Base-by-base conservation (phyloP, 2,329 filamentous ascomycete genomes). In the Fusarium torulosum region DNA sequence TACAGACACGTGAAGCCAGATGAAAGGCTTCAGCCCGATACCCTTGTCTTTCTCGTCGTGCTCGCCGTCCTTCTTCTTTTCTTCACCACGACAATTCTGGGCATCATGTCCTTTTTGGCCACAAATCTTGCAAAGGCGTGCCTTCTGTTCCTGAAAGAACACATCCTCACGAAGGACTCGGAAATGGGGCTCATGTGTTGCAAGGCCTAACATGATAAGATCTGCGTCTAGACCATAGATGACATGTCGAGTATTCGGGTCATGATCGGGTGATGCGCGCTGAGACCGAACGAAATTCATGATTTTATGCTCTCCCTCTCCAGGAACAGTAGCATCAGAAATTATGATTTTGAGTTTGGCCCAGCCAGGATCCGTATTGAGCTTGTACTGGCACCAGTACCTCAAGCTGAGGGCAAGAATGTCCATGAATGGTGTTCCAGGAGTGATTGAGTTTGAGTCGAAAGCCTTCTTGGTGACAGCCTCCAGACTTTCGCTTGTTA, bases 231-330 rank as follows among this genome's bases (percentile, higher is more conserved):
- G 85, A 49, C 96, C 96, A 77, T 99, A 99, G 66, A 99, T 97
- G 74, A 99, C 96, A 81, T 99, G 96, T 63, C 92, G 91, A 21
- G 96, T 98, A 78, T 99, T 98, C 23, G 96, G 96, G 75, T 99
- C 91, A 79, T 99, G 94, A 68, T 96, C 91, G 7, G 94, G 91
- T 53, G 93, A 96, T 49, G 91, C 88, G 74, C 96, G 90, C 79
- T 99, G 96, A 37, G 95, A 97, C 74, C 96, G 90, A 70, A 99
- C 88, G 78, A 98, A 99, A 72, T 96, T 90, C 96, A 99, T 99
- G 76, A 99, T 98, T 80, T 99, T 99, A 80, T 99, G 96, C 82
- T 99, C 96, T 77, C 96, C 96, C 81, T 99, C 96, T 76, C 96
- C 96, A 54, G 96, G 96, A 38, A 99, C 94, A 40, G 95, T 97